Evolutionary conservation across 768 basidiomycete genomes (phyloP), one percentile per base, ranked within the genome.

Genomic region (Phanerochaete carnosa): DNA sequence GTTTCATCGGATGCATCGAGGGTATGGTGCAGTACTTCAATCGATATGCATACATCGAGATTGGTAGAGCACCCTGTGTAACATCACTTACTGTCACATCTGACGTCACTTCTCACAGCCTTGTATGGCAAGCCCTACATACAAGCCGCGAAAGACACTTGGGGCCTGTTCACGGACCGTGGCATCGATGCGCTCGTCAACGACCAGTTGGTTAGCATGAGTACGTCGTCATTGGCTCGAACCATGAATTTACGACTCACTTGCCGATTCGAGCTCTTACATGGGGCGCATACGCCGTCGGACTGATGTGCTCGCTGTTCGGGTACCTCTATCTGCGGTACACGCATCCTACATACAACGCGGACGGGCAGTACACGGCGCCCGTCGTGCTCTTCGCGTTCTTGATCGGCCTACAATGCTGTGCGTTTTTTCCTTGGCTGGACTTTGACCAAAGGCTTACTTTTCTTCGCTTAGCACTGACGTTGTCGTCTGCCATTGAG

Each of bases 51-150:
- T 91, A 89, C 66, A 92, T 93, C 65, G 89, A 94, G 70, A 93
- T 94, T 51, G 86, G 86, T 88, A 65, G 13, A n/a, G 8, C 23
- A 9, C 26, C 25, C 25, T 39, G 11, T n/a, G 5, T 25, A 25
- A 4, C 33, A 33, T 22, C 35, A 9, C 54, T 23, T 22, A 28
- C 6, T 33, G 5, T 55, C n/a, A n/a, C 13, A 8, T 29, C 26
- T 47, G 26, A 46, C 16, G 39, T 16, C 22, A 23, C 23, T 13
- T n/a, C 28, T 37, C 12, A 8, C 47, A 89, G 89, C 92, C 0
- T 75, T 94, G 11, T 95, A 94, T 69, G 92, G 93, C 33, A 95
- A 94, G 73, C 76, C 88, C 1, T 94, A 93, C 65, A 81, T 94
- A 45, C 70, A 78, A 26, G 92, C 92, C 29, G 90, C 92, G 0